A percentile compares a stretch with the other conserved stretches of the same genome.
Evolutionary conservation across 1,284 basidiomycete genomes (phyloP).

Genomic region (Phellopilus nigrolimitatus): DNA sequence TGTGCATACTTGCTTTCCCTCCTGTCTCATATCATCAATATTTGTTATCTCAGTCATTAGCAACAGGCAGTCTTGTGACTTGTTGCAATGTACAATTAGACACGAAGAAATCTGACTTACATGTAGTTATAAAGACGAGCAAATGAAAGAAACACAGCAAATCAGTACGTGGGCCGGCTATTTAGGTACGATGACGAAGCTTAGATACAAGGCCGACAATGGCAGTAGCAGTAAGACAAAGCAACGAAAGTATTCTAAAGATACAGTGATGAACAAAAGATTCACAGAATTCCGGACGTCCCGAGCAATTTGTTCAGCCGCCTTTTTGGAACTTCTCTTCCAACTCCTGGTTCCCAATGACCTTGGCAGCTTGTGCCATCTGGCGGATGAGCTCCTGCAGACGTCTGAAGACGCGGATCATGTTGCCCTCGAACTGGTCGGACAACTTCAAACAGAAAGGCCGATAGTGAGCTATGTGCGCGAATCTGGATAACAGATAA

Average conservation of each 20-base stretch:
- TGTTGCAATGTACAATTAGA: too few relatives aligned
- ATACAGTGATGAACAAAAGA: slow-evolving; percentile 88
- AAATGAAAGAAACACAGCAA: too few relatives aligned
- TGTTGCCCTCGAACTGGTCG: slow-evolving; percentile 93
- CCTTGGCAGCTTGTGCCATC: slow-evolving; percentile 92
- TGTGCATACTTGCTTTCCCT: too few relatives aligned
- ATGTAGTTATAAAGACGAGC: too few relatives aligned
- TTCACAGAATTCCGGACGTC: slow-evolving; percentile 89
- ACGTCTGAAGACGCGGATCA: slow-evolving; percentile 92
- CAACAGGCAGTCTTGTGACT: too few relatives aligned
- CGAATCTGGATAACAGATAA: too few relatives aligned
- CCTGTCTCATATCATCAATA: too few relatives aligned
- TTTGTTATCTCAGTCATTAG: too few relatives aligned
- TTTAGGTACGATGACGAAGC: neutral
- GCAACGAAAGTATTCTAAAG: slow-evolving; percentile 36
- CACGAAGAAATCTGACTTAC: too few relatives aligned
- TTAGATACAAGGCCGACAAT: neutral
- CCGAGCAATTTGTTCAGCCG: slow-evolving; percentile 86
- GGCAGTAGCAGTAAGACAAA: neutral
- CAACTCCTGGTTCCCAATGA: slow-evolving; percentile 92
- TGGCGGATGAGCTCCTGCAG: slow-evolving; percentile 93
- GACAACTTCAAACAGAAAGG: slow-evolving; percentile 56
- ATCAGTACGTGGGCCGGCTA: too few relatives aligned
- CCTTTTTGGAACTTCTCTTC: slow-evolving; percentile 88
- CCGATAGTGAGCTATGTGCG: neutral